Evolutionary conservation across 1,139 yeast species (phyloP), one percentile per base, ranked within the genome.

Genomic region (Nadsonia commutata): DNA sequence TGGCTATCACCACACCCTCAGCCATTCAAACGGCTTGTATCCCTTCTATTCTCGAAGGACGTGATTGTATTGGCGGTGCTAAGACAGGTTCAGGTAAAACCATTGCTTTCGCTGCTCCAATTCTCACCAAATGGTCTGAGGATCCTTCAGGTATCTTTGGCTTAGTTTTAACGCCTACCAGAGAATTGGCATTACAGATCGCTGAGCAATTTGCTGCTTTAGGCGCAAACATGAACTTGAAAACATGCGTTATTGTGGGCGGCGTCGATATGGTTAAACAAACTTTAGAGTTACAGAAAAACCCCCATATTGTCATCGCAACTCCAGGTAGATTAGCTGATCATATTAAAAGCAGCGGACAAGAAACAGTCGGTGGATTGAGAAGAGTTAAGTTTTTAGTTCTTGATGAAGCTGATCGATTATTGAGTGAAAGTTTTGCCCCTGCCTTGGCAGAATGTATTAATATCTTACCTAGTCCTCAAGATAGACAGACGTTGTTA

Each of bases 41-140:
- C 41, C 97, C 97, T 0, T 74, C 80, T 47, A 83, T 90, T 48
- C 60, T 90, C 39, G 69, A 68, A 33, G 96, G 94, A 8, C 74
- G 78, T 52, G 95, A 88, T 60, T 88, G 96, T 60, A 90, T 90
- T 42, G 99, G 98, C 43, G 98, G 98, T 36, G 98, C 99, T 38
- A 83, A 83, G 61, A 90, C 99, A 0, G 99, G 99, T 64, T 80
- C 94, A 27, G 99, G 99, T 72, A 90, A 90, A 59, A 90, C 99
- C 2, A 80, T 93, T 31, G 95, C 98, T 0, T 90, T 90, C 70
- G 97, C 94, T 1, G 93, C 88, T 20, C 98, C 98, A 1, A 90
- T 90, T 86, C 67, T 90, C 45, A 78, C 94, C 1, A 72, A 79
- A 55, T 90, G 98, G 96, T 82, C 96, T 0, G 81, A 78, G 52